Evolutionary conservation across 1,139 yeast genomes (phyloP).

Genomic region (Scheffersomyces cryptocercus): DNA sequence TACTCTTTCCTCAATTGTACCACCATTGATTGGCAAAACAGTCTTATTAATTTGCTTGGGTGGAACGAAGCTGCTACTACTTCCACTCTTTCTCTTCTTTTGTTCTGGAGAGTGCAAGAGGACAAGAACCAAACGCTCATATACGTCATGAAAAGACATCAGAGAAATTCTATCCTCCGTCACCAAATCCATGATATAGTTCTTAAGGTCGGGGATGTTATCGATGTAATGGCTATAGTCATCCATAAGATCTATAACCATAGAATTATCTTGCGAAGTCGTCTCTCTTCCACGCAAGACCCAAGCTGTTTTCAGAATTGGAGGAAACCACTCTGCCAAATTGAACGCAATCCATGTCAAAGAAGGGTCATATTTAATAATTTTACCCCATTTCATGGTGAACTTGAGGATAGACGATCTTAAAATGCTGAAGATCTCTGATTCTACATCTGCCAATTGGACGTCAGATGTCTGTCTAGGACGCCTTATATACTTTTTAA

Average conservation of each 20-base stretch:
- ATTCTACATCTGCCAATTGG: conserved; percentile 41
- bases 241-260: conserved; percentile 42
- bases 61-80: conserved; percentile 1
- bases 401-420: conserved; percentile 66
- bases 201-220: conserved; percentile 29
- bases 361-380: conserved; percentile 78
- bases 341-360: conserved; percentile 87
- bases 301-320: conserved; percentile 47
- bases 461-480: conserved; percentile 19
- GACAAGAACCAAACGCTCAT: conserved; percentile 75
- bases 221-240: conserved; percentile 52
- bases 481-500: conserved; percentile 54
- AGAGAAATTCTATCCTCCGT: conserved; percentile 26
- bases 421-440: conserved; percentile 54
- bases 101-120: conserved; percentile 69
- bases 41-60: conserved; percentile 28
- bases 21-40: conserved; percentile 58
- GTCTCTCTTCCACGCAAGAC: conserved; percentile 46
- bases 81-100: conserved; percentile 9
- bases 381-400: conserved; percentile 73
- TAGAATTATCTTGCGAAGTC: conserved; percentile 20
- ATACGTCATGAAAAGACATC: conserved; percentile 66
- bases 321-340: conserved; percentile 88
- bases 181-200: conserved; percentile 26
- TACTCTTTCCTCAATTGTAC: conserved; percentile 68